These are phyloP conservation scores for Trichosanthes truncata DNA, from an alignment of 306 rosid species.

Conservation along the genomic window DNA sequence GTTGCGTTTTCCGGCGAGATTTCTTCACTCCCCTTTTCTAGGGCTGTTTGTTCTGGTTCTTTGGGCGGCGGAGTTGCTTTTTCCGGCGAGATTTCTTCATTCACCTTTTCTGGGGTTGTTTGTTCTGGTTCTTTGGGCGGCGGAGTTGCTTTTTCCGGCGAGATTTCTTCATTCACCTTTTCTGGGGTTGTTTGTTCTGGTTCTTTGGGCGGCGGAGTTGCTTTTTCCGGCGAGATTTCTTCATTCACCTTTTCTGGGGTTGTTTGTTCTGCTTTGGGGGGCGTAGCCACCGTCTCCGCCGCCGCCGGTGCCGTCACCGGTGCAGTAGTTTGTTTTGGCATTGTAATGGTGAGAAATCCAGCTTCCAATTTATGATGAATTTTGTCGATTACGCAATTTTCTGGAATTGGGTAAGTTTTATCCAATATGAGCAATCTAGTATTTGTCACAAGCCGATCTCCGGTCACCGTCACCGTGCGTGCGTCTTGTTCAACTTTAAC, in stretches of 20 bases:
- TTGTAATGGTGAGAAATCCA: slow-evolving; percentile 2
- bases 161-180: not conserved
- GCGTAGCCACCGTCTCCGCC: not conserved
- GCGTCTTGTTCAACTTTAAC: not conserved
- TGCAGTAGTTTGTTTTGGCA: not conserved
- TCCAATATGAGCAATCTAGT: not conserved
- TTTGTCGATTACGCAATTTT: not conserved
- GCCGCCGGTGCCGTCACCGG: not conserved
- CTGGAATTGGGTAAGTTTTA: not conserved
- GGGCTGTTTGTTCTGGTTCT: not conserved
- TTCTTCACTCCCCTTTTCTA: not conserved
- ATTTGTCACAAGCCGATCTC: not conserved
- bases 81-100: not conserved
- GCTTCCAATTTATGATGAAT: not conserved
- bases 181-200: not conserved
- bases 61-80: not conserved
- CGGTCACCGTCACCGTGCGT: not conserved
- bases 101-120: not conserved
- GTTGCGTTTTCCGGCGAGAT: not conserved
- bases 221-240: not conserved
- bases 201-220: not conserved
- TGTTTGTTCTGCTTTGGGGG: not conserved
- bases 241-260: not conserved
- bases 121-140: not conserved
- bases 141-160: not conserved